Evolutionary conservation across 2,329 filamentous ascomycete genomes (phyloP), one percentile per base, ranked within the genome.

Genomic region (Taxawa tesnikishii): DNA sequence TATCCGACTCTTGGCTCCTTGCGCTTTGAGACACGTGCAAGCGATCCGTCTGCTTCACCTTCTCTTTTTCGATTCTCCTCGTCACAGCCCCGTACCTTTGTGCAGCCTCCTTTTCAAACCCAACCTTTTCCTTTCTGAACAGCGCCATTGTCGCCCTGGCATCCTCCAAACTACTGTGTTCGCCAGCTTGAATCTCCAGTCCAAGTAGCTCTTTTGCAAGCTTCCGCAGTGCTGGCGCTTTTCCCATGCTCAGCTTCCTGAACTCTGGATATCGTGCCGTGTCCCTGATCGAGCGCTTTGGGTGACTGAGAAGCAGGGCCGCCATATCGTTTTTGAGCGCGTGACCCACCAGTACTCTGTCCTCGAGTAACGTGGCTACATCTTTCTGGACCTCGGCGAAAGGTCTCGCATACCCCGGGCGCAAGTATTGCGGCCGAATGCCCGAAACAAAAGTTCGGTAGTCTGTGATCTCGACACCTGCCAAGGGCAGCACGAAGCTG

Each of bases 401-500:
- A 0, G 60, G 48, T 5, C 58, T 50, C 23, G 62, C 60, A 27
- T 50, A 46, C 7, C 53, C 50, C n/a, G 49, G 46, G 4, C 67
- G 63, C 70, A 96, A 78, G 43, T 84, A 75, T 38, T 72, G 73
- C 1, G 80, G 69, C 31, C 73, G 71, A 38, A 98, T 79, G 5
- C 90, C 90, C 39, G 81, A 92, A 25, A 94, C 78, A 38, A 70
- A 64, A 3, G 87, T 96, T 39, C 90, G 74, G 79, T 87, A 98
- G 56, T 98, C 83, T 10, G 81, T 85, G 2, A 98, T 83, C 48
- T 85, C 77, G 37, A 75, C 74, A 1, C 41, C 39, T 1, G 44
- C 34, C 6, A 48, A 47, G 2, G 83, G 81, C 33, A 73, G 71
- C 7, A 96, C 90, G 50, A 81, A 96, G 9, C 83, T 88, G 62